A percentile compares a stretch with the other conserved stretches of the same genome.
These are phyloP conservation scores for Talaromyces nanjingensis DNA, from an alignment of 495 filamentous ascomycete genomes.

Conservation along the genomic window DNA sequence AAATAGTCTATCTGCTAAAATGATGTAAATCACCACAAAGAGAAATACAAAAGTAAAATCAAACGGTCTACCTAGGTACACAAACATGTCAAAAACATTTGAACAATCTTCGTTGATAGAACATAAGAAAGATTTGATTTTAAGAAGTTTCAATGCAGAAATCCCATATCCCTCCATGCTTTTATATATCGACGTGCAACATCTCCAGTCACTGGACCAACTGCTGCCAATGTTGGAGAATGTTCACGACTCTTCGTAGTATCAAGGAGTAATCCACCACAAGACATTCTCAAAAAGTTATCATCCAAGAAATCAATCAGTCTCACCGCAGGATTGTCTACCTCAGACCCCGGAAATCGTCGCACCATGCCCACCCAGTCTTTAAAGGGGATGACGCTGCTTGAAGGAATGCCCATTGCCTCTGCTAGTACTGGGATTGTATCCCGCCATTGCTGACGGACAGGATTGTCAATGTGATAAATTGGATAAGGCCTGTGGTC, in stretches of 20 bases:
- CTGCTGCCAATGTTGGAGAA: conserved; percentile 27
- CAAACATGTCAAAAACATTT: not conserved
- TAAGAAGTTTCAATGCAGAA: conserved; percentile 11
- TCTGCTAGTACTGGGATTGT: conserved; percentile 34
- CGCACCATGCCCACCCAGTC: conserved; percentile 45
- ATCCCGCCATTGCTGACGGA: conserved; percentile 39
- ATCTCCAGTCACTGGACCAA: conserved; percentile 31
- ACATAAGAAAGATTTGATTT: not conserved
- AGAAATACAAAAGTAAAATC: no score
- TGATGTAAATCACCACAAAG: no score
- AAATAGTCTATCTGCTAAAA: no score
- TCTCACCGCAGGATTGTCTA: conserved; percentile 39
- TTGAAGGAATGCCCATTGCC: conserved; percentile 27
- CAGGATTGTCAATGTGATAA: conserved; percentile 53
- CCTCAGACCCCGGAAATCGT: conserved; percentile 15
- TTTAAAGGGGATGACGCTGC: conserved; percentile 33
- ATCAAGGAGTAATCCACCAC: conserved; percentile 43
- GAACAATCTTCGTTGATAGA: not conserved
- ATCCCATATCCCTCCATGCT: conserved; percentile 32
- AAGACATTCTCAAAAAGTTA: conserved; percentile 46
- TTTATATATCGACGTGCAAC: conserved; percentile 32
- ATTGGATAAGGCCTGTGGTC: conserved; percentile 24
- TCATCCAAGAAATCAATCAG: conserved; percentile 44
- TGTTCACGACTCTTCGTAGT: conserved; percentile 32
- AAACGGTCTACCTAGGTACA: not conserved